These are phyloP conservation scores for Begonia fuchsioides DNA, from an alignment of 306 rosid genomes.

Conservation along the genomic window DNA sequence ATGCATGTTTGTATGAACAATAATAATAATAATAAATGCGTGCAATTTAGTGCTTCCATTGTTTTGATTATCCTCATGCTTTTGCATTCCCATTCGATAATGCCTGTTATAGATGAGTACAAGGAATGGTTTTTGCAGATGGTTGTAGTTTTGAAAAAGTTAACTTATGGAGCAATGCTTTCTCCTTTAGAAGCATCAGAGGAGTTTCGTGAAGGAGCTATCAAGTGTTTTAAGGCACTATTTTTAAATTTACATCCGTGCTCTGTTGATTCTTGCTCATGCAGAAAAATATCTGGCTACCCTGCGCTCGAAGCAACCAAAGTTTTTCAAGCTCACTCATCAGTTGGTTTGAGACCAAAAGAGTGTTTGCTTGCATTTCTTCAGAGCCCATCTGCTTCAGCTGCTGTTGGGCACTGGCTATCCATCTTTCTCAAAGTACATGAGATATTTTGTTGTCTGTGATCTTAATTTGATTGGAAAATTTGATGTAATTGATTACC, in stretches of 20 bases:
- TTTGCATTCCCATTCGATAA: too few relatives aligned
- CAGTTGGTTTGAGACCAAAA: slow-evolving; percentile 34
- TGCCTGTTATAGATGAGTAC: too few relatives aligned
- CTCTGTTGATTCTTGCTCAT: slow-evolving; percentile 42
- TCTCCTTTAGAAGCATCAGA: slow-evolving; percentile 88
- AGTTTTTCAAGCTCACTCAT: slow-evolving; percentile 17
- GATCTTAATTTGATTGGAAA: slow-evolving; percentile 1
- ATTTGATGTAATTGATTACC: slow-evolving; percentile 1
- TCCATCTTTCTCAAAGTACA: slow-evolving; percentile 85
- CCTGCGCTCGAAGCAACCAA: slow-evolving; percentile 39
- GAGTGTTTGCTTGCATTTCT: slow-evolving; percentile 76
- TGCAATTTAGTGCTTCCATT: too few relatives aligned
- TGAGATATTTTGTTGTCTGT: slow-evolving; percentile 7
- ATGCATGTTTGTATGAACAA: too few relatives aligned
- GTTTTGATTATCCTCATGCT: too few relatives aligned
- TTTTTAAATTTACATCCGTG: slow-evolving; percentile 52
- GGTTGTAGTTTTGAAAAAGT: slow-evolving; percentile 85
- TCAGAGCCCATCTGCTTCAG: slow-evolving; percentile 59
- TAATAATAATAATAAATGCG: too few relatives aligned
- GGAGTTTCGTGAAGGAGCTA: slow-evolving; percentile 90
- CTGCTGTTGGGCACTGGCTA: slow-evolving; percentile 92
- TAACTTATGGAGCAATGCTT: slow-evolving; percentile 77
- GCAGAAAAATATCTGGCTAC: slow-evolving; percentile 35
- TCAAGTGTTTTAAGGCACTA: slow-evolving; percentile 60
- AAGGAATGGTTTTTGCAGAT: slow-evolving; percentile 32